Evolutionary conservation across 495 filamentous ascomycete genomes (phyloP), one percentile per base, ranked within the genome.

Genomic region (Penicillium maclennaniae): DNA sequence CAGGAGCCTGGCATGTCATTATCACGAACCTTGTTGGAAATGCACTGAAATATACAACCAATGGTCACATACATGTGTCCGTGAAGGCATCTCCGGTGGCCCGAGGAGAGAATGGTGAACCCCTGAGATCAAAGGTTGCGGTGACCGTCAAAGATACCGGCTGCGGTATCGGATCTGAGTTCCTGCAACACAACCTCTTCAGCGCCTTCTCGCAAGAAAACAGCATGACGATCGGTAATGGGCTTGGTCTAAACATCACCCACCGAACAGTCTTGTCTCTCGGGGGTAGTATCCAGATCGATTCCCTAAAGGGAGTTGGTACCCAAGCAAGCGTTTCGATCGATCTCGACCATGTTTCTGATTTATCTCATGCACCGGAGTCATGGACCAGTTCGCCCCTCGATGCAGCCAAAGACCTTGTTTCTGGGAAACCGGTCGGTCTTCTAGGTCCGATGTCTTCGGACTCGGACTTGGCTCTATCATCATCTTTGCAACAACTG

Each of bases 151-250:
- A 71, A 27, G 84, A 87, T 51, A 83, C 83, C 6, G 84, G 84
- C 15, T 77, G 72, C 19, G 86, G 86, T 6, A 89, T 89, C 47
- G 77, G 73, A 1, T 64, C 78, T 14, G 82, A 84, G n/a, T 89
- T 80, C 60, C 62, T 88, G 25, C 74, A 77, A 14, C 79, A 82
- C 31, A 71, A 78, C 14, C 55, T 88, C 1, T 89, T 82, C 58
- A 81, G 78, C 19, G 82, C 86, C 1, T 89, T 89, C 56, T 76
- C 80, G 1, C 86, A 89, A 51, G 86, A 88, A 61, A 76, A 87
- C 47, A 69, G 69, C 6, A 69, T 87, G 34, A 71, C 79, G 4
- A 71, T 75, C 4, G 86, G 86, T 17, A 83, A 83, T 16, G 86
- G 86, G 3, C 72, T 87, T 14, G 84, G 85, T 2, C 72, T 88